These are phyloP conservation scores for Tylopilus sp. DNA, from an alignment of 1,284 basidiomycete species.

Conservation along the genomic window DNA sequence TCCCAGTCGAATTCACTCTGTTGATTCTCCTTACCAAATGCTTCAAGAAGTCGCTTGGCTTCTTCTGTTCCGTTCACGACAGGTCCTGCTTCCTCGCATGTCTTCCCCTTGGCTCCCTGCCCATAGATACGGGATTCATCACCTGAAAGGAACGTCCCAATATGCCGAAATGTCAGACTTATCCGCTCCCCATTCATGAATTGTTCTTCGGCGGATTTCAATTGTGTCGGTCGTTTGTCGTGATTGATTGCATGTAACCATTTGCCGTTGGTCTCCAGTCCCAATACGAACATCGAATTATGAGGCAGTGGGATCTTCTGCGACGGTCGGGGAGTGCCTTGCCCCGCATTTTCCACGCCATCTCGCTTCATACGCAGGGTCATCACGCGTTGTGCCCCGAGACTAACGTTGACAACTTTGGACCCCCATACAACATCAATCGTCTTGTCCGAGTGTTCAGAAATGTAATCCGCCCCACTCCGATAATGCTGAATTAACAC, in stretches of 20 bases:
- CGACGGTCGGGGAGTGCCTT: constrained; percentile 47
- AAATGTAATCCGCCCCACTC: constrained; percentile 80
- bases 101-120: constrained; percentile 75
- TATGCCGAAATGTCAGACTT: constrained; percentile 80
- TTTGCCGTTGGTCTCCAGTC: constrained; percentile 71
- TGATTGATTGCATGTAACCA: constrained; percentile 80
- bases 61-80: constrained; percentile 65
- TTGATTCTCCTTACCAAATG: constrained; percentile 80
- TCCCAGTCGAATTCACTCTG: constrained; percentile 77
- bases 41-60: constrained; percentile 61
- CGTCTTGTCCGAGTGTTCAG: constrained; percentile 86
- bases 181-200: constrained; percentile 71
- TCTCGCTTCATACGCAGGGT: constrained; percentile 74
- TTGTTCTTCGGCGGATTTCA: constrained; percentile 66
- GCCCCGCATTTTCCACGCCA: constrained; percentile 30
- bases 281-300: constrained; percentile 83
- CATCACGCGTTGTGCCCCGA: constrained; percentile 80
- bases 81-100: constrained; percentile 56
- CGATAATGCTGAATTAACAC: constrained; percentile 84
- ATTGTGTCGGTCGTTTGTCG: constrained; percentile 68
- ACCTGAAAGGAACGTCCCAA: constrained; percentile 74
- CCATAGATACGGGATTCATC: constrained; percentile 69
- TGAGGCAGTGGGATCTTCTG: constrained; percentile 78
- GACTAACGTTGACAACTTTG: constrained; percentile 79
- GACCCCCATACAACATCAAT: constrained; percentile 78